These are phyloP conservation scores for Russula sp. DNA, from an alignment of 768 basidiomycete species.

Conservation along the genomic window DNA sequence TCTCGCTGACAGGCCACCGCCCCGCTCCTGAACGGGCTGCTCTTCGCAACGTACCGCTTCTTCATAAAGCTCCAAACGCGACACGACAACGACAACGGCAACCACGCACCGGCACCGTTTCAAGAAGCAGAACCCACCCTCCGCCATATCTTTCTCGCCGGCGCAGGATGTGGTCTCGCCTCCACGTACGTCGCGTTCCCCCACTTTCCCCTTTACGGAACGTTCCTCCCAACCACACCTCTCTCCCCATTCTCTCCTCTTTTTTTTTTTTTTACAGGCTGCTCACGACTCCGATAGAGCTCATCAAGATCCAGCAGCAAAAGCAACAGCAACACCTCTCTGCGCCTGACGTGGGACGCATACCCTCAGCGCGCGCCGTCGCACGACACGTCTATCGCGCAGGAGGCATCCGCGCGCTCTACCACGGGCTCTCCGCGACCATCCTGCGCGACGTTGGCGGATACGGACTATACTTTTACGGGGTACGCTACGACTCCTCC, in stretches of 20 bases:
- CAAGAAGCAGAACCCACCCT: constrained; percentile 44
- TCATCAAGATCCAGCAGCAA: constrained; percentile 84
- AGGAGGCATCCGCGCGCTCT: constrained; percentile 59
- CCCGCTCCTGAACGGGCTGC: constrained; percentile 76
- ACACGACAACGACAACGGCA: constrained; percentile 23
- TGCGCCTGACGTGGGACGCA: not conserved
- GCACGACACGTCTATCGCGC: constrained; percentile 45
- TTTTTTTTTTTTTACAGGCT: constrained; percentile 35
- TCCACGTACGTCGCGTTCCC: constrained; percentile 78
- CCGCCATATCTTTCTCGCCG: constrained; percentile 67
- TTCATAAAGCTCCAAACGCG: constrained; percentile 62
- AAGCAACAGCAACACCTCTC: constrained; percentile 32
- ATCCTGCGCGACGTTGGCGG: constrained; percentile 63
- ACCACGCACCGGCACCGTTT: constrained; percentile 22
- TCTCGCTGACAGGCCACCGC: constrained; percentile 44
- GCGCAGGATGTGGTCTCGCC: constrained; percentile 70
- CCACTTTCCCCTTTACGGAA: no score
- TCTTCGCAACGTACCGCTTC: constrained; percentile 80
- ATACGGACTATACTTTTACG: constrained; percentile 76
- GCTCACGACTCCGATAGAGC: constrained; percentile 76
- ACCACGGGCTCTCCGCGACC: constrained; percentile 68
- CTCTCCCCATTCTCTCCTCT: not conserved
- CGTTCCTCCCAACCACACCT: not conserved
- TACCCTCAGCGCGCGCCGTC: constrained; percentile 38
- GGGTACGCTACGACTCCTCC: constrained; percentile 2